These are phyloP conservation scores for Macadamia tetraphylla DNA, from an alignment of 164 flowering plant species.

Conservation along the genomic window DNA sequence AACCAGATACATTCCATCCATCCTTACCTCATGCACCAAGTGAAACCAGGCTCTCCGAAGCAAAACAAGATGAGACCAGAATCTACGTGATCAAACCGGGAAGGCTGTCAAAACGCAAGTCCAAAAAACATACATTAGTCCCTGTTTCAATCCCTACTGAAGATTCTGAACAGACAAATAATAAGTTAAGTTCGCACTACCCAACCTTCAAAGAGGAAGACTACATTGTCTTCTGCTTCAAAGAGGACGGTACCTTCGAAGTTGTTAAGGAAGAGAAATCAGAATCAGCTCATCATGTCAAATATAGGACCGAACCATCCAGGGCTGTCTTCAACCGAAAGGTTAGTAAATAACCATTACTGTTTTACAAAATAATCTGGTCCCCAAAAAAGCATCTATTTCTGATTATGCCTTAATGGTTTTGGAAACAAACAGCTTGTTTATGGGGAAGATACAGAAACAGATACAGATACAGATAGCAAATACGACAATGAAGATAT, in stretches of 20 bases:
- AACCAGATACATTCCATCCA: not conserved
- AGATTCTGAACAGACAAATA: not conserved
- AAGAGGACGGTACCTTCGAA: conserved; percentile 30
- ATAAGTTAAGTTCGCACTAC: conserved; percentile 9
- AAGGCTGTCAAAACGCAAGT: not conserved
- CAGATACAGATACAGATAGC: not conserved
- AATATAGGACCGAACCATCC: not conserved
- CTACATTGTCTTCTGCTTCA: conserved; percentile 36
- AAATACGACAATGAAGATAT: too few relatives aligned
- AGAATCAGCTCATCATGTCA: not conserved
- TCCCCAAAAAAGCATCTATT: too few relatives aligned
- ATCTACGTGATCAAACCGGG: not conserved
- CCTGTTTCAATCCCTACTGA: not conserved
- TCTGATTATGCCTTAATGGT: not conserved
- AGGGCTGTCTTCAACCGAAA: conserved; percentile 11
- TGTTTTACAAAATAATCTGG: too few relatives aligned
- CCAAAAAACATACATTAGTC: not conserved
- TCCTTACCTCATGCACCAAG: not conserved
- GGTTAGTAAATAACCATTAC: conserved; percentile 6
- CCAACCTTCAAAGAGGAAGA: conserved; percentile 25
- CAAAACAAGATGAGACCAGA: not conserved
- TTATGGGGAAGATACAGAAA: conserved; percentile 9
- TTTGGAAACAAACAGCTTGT: conserved; percentile 12
- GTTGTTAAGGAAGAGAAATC: conserved; percentile 18
- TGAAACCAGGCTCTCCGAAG: not conserved